phyloP scores from a whole-genome alignment of 225 moss, liverwort and hornwort species.

The Ulota crispa region DNA sequence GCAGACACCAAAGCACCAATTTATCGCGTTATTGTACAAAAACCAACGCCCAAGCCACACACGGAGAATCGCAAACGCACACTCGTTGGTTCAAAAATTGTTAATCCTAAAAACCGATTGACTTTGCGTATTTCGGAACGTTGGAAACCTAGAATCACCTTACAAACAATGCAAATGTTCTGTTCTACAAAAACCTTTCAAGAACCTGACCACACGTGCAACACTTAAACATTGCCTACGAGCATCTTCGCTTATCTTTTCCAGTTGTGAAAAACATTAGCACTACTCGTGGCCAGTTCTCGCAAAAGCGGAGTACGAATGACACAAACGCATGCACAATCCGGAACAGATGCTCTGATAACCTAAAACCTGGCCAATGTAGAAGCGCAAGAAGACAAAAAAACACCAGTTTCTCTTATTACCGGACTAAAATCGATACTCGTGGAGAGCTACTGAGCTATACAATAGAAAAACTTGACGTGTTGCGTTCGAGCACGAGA shows the following conservation, averaged over 20 bases:
- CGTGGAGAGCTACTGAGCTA: background rate
- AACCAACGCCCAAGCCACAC: background rate
- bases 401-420: background rate
- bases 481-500: background rate
- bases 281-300: background rate
- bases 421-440: background rate
- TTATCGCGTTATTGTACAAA: background rate
- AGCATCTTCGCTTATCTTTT: background rate
- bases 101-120: background rate
- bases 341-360: background rate
- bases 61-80: background rate
- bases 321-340: background rate
- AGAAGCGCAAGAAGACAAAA: background rate
- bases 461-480: background rate
- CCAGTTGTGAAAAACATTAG: background rate
- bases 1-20: background rate
- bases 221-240: background rate
- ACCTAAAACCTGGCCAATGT: background rate
- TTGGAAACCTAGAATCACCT: background rate
- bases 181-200: background rate
- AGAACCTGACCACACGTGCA: background rate
- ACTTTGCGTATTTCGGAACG: background rate
- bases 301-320: background rate
- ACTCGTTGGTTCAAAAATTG: background rate
- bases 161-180: background rate